Evolutionary conservation across 257 asterid species (phyloP).

Genomic region (Nyctanthes arbortristis): DNA sequence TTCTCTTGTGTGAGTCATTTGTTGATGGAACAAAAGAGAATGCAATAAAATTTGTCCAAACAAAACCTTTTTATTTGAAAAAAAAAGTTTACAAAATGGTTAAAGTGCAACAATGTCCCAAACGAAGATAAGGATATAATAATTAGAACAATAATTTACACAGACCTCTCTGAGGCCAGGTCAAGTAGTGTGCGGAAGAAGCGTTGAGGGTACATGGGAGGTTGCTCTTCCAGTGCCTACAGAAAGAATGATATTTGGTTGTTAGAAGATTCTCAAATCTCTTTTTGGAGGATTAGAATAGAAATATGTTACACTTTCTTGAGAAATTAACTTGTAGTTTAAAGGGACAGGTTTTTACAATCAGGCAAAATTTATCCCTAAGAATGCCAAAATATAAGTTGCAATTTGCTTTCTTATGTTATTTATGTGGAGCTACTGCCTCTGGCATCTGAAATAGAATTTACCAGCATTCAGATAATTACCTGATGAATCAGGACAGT

Average conservation of each 20-base stretch:
- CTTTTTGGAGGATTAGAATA: too few relatives aligned
- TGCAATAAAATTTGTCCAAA: background rate
- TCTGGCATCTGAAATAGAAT: background rate
- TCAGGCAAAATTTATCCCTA: background rate
- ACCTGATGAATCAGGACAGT: constrained; percentile 94
- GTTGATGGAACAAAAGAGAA: background rate
- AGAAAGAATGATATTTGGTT: background rate
- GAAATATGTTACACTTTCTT: too few relatives aligned
- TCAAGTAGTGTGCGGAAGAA: constrained; percentile 81
- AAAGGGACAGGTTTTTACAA: too few relatives aligned
- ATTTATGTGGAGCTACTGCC: background rate
- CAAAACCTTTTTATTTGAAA: background rate
- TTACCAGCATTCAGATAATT: constrained; percentile 7
- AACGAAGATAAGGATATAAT: background rate
- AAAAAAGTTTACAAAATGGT: background rate
- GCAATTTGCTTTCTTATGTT: background rate
- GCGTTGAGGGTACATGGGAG: constrained; percentile 79
- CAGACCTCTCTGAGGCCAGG: constrained; percentile 56
- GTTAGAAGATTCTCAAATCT: too few relatives aligned
- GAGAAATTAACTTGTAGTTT: too few relatives aligned
- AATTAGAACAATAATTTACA: constrained; percentile 18
- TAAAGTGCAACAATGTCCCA: background rate
- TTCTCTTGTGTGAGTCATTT: too few relatives aligned
- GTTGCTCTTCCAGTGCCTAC: constrained; percentile 81
- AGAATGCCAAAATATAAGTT: background rate